phyloP scores from a whole-genome alignment of 208 protist genomes.

The Borovskyia barvae region DNA sequence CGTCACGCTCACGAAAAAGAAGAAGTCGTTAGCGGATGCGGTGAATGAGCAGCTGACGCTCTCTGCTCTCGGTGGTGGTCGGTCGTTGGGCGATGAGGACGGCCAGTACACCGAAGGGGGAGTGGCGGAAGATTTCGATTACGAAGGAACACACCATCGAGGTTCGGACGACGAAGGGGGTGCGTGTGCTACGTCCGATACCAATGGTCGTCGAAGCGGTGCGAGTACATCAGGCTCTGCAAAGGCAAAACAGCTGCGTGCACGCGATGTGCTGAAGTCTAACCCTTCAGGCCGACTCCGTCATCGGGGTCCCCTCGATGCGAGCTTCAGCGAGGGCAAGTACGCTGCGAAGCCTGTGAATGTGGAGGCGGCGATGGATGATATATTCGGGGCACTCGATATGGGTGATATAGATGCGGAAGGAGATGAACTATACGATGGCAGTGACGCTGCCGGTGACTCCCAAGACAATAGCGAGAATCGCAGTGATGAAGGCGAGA shows the following conservation, averaged over 20 bases:
- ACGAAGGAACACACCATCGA: slow-evolving; percentile 6
- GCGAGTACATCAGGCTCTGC: neutral
- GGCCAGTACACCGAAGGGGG: slow-evolving; percentile 16
- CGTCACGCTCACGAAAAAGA: slow-evolving; percentile 42
- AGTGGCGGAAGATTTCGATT: slow-evolving; percentile 40
- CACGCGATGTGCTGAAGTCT: neutral
- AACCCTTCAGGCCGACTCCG: slow-evolving; percentile 36
- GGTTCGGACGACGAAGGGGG: neutral
- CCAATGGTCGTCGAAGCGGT: neutral
- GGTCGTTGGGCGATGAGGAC: slow-evolving; percentile 12
- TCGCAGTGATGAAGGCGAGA: slow-evolving; percentile 7
- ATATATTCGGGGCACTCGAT: slow-evolving; percentile 76
- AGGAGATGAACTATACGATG: slow-evolving; percentile 37
- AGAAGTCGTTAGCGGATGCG: slow-evolving; percentile 59
- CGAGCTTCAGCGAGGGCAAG: slow-evolving; percentile 48
- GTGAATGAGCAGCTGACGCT: slow-evolving; percentile 65
- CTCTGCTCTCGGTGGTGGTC: neutral
- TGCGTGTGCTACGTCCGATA: neutral
- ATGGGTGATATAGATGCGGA: slow-evolving; percentile 75
- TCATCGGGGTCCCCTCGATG: slow-evolving; percentile 73
- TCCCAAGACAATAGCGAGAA: slow-evolving; percentile 9
- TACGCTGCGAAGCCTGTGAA: slow-evolving; percentile 62
- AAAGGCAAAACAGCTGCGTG: too few species aligned
- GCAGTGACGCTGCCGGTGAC: slow-evolving; percentile 3
- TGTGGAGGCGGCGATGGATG: slow-evolving; percentile 66